Evolutionary conservation across 208 protist species (phyloP).

Genomic region (Leishmania lainsoni): DNA sequence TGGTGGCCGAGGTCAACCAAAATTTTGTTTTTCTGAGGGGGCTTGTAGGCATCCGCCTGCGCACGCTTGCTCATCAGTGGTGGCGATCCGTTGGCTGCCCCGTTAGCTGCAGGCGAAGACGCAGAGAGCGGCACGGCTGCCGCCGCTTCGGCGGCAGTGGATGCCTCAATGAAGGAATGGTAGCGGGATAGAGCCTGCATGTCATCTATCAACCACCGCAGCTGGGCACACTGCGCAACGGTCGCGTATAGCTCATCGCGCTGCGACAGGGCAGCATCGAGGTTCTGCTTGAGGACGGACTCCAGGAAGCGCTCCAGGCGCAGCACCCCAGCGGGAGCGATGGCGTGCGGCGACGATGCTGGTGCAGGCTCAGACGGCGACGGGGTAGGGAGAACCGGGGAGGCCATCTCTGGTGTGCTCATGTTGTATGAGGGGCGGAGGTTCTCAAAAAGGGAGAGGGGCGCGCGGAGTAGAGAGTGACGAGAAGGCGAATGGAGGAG

Average conservation of each 20-base stretch:
- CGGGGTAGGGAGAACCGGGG: background rate
- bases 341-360: constrained; percentile 7
- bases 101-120: background rate
- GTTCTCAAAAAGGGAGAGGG: background rate
- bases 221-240: constrained; percentile 70
- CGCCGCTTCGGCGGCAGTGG: constrained; percentile 20
- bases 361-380: constrained; percentile 3
- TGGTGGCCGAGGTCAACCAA: constrained; percentile 81
- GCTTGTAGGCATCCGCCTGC: constrained; percentile 19
- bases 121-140: background rate
- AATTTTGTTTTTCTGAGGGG: constrained; percentile 51
- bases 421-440: too few relatives aligned
- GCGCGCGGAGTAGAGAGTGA: background rate
- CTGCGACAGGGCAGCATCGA: constrained; percentile 52
- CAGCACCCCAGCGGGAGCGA: constrained; percentile 35
- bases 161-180: constrained; percentile 38
- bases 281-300: constrained; percentile 47
- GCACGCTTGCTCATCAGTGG: constrained; percentile 22
- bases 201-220: constrained; percentile 65
- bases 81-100: background rate
- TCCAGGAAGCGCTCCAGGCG: constrained; percentile 78
- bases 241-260: constrained; percentile 57
- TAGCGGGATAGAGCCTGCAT: constrained; percentile 60
- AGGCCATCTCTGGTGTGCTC: background rate
- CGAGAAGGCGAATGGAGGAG: background rate